phyloP scores from a whole-genome alignment of 495 filamentous ascomycete species.

The Recurvomyces mirabilis region DNA sequence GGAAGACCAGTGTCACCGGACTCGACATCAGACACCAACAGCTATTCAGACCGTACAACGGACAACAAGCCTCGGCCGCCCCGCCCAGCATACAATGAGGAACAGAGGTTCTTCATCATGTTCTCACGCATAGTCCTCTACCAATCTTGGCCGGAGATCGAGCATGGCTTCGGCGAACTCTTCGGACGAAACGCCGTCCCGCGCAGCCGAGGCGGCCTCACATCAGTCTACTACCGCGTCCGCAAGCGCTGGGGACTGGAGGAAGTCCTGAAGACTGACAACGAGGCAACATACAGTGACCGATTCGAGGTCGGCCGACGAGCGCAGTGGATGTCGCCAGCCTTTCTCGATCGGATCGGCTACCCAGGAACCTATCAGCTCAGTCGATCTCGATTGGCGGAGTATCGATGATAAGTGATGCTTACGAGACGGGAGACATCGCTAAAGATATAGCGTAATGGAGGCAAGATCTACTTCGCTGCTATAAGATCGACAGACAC shows the following conservation, averaged over 20 bases:
- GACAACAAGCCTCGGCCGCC: no score
- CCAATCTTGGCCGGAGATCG: constrained; percentile 16
- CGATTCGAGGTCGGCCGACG: constrained; percentile 1
- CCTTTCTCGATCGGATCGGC: constrained; percentile 5
- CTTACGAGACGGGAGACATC: no score
- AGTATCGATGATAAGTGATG: neutral
- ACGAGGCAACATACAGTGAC: neutral
- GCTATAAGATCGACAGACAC: no score
- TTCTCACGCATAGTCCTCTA: constrained; percentile 12
- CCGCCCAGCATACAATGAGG: constrained; percentile 16
- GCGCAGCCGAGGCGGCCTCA: constrained; percentile 15
- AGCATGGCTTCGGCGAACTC: constrained; percentile 3
- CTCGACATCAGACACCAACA: no score
- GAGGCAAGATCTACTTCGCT: no score
- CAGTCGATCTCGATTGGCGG: no score
- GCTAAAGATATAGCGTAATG: no score
- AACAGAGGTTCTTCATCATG: constrained; percentile 22
- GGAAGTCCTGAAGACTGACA: constrained; percentile 12
- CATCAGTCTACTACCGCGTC: constrained; percentile 19
- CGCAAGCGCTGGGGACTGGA: constrained; percentile 13
- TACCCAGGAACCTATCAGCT: neutral
- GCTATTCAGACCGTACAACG: no score
- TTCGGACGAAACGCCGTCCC: neutral
- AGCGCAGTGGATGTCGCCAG: constrained; percentile 4
- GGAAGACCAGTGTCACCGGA: no score